Conservation (phyloP, 2,329 filamentous ascomycete genomes). For the Pyricularia sp. region DNA sequence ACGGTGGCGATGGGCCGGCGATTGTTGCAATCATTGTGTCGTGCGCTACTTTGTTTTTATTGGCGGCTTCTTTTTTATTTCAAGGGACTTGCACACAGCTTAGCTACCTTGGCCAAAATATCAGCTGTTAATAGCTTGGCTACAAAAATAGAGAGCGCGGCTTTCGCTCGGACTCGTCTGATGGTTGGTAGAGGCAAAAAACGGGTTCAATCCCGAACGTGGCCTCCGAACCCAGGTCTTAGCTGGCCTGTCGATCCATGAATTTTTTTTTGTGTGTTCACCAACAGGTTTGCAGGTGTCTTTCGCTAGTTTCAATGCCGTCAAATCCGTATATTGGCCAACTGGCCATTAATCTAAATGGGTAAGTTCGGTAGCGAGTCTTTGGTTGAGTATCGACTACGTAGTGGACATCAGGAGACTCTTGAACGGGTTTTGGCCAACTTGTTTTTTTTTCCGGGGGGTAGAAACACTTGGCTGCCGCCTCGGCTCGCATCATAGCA, state of each 20-base stretch:
- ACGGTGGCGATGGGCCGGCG: slow-evolving; percentile 17
- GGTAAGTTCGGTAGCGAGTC: background rate
- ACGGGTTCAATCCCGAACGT: background rate
- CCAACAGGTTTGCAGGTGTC: background rate
- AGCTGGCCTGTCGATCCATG: background rate
- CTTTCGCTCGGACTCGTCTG: background rate
- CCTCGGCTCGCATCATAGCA: background rate
- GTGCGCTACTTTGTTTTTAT: background rate
- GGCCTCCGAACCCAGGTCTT: background rate
- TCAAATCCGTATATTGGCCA: background rate
- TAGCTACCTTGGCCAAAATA: background rate
- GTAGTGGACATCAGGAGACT: background rate
- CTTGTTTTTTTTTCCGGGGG: background rate
- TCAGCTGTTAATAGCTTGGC: background rate
- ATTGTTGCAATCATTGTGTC: background rate
- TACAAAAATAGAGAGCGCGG: background rate
- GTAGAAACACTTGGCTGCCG: background rate
- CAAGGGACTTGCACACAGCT: too few species aligned
- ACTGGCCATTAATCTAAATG: background rate
- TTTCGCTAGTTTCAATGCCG: background rate
- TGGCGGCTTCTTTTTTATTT: background rate
- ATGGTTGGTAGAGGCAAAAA: background rate
- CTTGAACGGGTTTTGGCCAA: background rate
- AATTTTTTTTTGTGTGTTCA: background rate
- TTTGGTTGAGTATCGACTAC: background rate